Conservation (phyloP, 2,329 filamentous ascomycete genomes). For the Penicillium sp. region DNA sequence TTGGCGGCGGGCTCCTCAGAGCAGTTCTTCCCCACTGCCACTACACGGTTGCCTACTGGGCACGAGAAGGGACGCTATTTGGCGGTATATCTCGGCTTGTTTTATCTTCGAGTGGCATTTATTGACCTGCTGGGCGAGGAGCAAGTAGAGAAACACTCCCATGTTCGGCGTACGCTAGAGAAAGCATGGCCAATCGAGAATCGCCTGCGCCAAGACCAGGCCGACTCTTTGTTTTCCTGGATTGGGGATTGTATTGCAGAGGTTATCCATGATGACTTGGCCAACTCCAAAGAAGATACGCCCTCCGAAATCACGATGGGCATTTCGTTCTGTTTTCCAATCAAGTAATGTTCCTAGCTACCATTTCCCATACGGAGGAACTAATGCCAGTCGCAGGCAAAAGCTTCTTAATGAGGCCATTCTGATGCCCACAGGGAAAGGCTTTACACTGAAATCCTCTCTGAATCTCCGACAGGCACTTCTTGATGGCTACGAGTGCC, state of each 20-base stretch:
- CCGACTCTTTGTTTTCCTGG: slow-evolving; percentile 71
- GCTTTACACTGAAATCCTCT: slow-evolving; percentile 43
- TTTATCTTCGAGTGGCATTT: slow-evolving; percentile 54
- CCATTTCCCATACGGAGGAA: not conserved
- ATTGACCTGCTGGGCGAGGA: slow-evolving; percentile 48
- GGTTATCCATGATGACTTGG: slow-evolving; percentile 58
- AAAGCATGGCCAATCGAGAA: slow-evolving; percentile 73
- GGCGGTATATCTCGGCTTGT: slow-evolving; percentile 55
- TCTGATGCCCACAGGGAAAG: slow-evolving; percentile 54
- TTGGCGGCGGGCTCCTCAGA: slow-evolving; percentile 40
- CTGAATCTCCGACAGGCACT: slow-evolving; percentile 36
- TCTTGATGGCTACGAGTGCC: slow-evolving; percentile 42
- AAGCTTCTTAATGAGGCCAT: slow-evolving; percentile 51
- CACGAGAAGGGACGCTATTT: slow-evolving; percentile 54
- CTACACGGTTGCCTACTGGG: slow-evolving; percentile 46
- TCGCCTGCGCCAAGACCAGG: slow-evolving; percentile 69
- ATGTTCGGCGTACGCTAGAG: slow-evolving; percentile 63
- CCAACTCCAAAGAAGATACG: slow-evolving; percentile 28
- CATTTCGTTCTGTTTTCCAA: slow-evolving; percentile 46
- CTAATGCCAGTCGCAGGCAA: slow-evolving; percentile 35
- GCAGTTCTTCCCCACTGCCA: slow-evolving; percentile 44
- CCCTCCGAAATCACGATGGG: slow-evolving; percentile 38
- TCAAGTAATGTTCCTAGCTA: slow-evolving; percentile 32
- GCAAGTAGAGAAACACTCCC: slow-evolving; percentile 41
- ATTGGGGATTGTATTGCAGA: slow-evolving; percentile 72